Percentiles rank a stretch among this genome's conserved stretches.
phyloP scores from a whole-genome alignment of 2,329 filamentous ascomycete species.

The Colletotrichum coccodes region DNA sequence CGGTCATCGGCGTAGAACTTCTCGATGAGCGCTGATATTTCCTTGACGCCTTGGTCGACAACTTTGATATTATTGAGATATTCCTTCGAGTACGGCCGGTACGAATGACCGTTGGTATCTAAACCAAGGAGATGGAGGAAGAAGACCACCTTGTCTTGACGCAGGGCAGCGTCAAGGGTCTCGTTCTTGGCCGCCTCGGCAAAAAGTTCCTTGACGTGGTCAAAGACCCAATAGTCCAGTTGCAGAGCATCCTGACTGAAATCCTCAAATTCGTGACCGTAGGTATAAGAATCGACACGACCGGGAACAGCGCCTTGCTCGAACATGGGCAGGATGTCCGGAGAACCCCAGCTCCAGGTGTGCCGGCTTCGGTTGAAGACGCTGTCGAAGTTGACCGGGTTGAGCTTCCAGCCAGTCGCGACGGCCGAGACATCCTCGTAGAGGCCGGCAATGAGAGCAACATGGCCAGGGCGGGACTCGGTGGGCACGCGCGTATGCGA shows the following conservation, averaged over 20 bases:
- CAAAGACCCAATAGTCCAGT: conserved; percentile 95
- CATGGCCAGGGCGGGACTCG: conserved; percentile 95
- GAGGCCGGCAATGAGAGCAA: conserved; percentile 93
- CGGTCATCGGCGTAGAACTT: conserved; percentile 86
- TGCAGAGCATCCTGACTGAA: conserved; percentile 84
- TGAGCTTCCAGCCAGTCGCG: conserved; percentile 97
- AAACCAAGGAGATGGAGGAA: conserved; percentile 94
- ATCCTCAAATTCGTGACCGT: conserved; percentile 87
- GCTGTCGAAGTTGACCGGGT: conserved; percentile 98
- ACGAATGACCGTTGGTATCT: conserved; percentile 88
- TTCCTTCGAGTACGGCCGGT: conserved; percentile 92
- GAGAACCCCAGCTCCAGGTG: conserved; percentile 99
- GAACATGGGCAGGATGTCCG: conserved; percentile 98
- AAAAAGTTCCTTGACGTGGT: conserved; percentile 90
- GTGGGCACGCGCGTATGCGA: conserved; percentile 97
- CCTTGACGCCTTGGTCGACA: conserved; percentile 88
- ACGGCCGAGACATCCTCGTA: conserved; percentile 99
- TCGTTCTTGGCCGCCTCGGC: conserved; percentile 80
- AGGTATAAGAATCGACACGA: conserved; percentile 86
- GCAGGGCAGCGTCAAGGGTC: conserved; percentile 76
- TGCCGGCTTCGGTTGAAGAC: conserved; percentile 97
- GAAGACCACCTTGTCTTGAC: conserved; percentile 90
- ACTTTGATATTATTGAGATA: conserved; percentile 95
- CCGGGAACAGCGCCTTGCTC: conserved; percentile 90
- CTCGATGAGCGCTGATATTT: conserved; percentile 83